Base-by-base conservation (phyloP, 169 alveolate genomes). In the Plasmodium gaboni region DNA sequence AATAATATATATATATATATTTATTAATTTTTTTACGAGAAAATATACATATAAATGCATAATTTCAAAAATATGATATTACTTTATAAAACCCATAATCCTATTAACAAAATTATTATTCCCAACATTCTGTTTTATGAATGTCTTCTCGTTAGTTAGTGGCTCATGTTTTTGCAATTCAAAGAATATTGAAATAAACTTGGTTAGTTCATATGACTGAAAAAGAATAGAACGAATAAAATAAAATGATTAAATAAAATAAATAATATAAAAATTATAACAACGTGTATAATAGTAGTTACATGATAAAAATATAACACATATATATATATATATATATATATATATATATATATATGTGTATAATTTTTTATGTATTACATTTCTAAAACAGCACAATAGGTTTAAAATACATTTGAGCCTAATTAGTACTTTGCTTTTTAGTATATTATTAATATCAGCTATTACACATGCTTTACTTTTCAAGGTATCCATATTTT, bases 71-170 rank as follows among this genome's bases (percentile, higher is more conserved):
- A 55, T 55, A 51, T 51, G 9, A 51, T 51, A 55, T 83, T 83
- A 83, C 91, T 83, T 83, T 83, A 83, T 83, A 51, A 83, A 83
- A 48, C 91, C 24, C 91, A 83, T 83, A 10, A 83, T 83, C 61
- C 91, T 68, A 60, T 83, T 83, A 32, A 83, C 91, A 68, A 83
- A 83, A 53, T 67, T 53, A 64, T 67, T 68, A 55, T 68, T 68
- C 48, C 91, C 91, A 48, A 83, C 55, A 63, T 83, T 67, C 48
- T 83, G 80, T 22, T 83, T 83, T 83, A 83, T 55, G 38, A 83
- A 83, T 6, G 91, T 67, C 50, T 83, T 67, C 72, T 83, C 91
- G 51, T 83, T 83, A 10, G 61, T 38, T 32, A 83, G 22, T n/a
- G 91, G 83, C 13, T 83, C 91, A 61, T 68, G 28, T 22, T 83